Base-by-base conservation (phyloP, 768 basidiomycete genomes). In the Serendipita sp. region DNA sequence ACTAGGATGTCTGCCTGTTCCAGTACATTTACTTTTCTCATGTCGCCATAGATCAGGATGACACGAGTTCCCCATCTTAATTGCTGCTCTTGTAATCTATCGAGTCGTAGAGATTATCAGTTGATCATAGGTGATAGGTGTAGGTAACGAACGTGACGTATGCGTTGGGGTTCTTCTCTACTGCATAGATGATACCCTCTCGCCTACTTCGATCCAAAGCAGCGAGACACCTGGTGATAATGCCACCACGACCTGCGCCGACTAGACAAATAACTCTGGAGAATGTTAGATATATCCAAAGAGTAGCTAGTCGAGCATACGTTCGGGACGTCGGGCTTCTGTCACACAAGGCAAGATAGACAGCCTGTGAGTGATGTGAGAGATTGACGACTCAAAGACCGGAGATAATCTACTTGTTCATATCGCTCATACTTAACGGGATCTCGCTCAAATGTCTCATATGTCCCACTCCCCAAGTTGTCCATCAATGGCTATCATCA, bases 401-500 rank as follows among this genome's bases (percentile, higher is more conserved):
- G 23, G 23, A 23, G 23, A 1, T 23, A 1, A 23, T 23, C 38
- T 35, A 86, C 90, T 80, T 95, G 89, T 76, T 99, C 96, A 72
- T 99, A 99, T 70, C 91, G 86, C 65, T 80, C 75, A 72, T 99
- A 99, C 74, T 99, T 99, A 66, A 98, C 85, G 2, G 96, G 95
- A 76, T 98, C 96, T 72, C 92, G 84, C 71, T 99, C 96, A 71
- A 99, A 99, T 2, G 91, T 92, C 72, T 98, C 92, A 74, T 99
- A 99, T 10, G 93, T 97, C 68, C 87, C 82, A 69, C 91, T 94
- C 71, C 90, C 91, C 64, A 99, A 75, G 75, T 99, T 94, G 71
- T 99, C 95, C 93, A 95, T 95, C 70, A 99, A 74, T 28, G 96
- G 96, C 89, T 94, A 69, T 64, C 67, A 41, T 41, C 64, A 60